Base-by-base conservation (phyloP, 179 eudicot genomes). In the Dionaea muscipula region DNA sequence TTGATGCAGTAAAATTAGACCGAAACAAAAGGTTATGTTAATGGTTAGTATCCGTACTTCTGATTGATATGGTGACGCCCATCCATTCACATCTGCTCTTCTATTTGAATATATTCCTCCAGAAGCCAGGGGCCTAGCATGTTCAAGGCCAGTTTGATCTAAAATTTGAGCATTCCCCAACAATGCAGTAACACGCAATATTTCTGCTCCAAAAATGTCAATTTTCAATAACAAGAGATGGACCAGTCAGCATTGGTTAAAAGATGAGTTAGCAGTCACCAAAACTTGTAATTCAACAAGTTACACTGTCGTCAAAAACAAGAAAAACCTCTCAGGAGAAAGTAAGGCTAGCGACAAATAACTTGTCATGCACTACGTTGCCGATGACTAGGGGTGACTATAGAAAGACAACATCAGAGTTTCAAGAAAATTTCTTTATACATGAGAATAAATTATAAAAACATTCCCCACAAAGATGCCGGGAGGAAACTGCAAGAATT, bases 1-100 rank as follows among this genome's bases (percentile, higher is more conserved):
- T 71, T 46, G 70, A 76, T 50, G 64, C 71, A 78, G 74, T 79
- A 81, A 76, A 76, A 78, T 72, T 77, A 72, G 83, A 79, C 71
- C 67, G 65, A 68, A 75, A 75, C 63, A 69, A 76, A 65, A 80
- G 59, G 94, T 82, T 77, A 70, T 84, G 98, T 91, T 79, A 91
- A 86, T 81, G 70, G 97, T 86, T 73, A 90, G 97, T 84, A 86
- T 87, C 87, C 98, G 72, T 91, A 91, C 98, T 84, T 91, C 98
- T 82, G 98, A 84, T 77, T 84, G 96, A 69, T 75, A 81, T 38
- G 94, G 94, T 77, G 94, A 70, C 68, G 86, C 70, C 98, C 98
- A 81, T 87, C 96, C 85, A 94, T 87, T 87, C 84, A 79, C 61
- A 70, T 84, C 85, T 57, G 89, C 80, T 81, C 96, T 89, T 77